Base-by-base conservation (phyloP, 164 flowering plant genomes). In the Sedum album region DNA sequence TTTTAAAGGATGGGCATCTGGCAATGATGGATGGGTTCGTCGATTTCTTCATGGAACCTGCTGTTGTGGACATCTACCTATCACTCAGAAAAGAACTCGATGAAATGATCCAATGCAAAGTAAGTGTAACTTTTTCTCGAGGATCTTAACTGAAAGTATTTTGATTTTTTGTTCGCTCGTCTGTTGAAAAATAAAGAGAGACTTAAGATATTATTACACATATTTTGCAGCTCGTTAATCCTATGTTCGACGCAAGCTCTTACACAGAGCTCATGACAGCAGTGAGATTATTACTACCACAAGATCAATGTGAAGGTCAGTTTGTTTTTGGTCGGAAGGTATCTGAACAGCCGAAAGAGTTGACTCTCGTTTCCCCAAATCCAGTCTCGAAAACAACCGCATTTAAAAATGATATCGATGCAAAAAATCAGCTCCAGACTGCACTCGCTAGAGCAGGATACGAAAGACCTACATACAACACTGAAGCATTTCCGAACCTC, bases 21-120 rank as follows among this genome's bases (percentile, higher is more conserved):
- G 91, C 85, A 73, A 89, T 93, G 97, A 62, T 93, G 78, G 93
- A 88, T 36, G 98, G 98, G 68, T 89, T 88, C 74, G 71, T 91
- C 73, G 97, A 91, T 74, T 93, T 93, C 76, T 91, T 84, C 80
- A 88, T 93, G 98, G 81, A 81, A 69, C 93, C 96, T 67, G 67
- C 80, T 31, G 39, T 81, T n/a, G 91, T 86, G 28, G 82, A 83
- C 65, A 84, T 78, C 41, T 91, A 84, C 74, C 26, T 82, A 41
- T 73, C 72, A 67, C 72, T 93, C 60, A 89, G 81, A 84, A 71
- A 76, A 69, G 96, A 86, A 79, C 88, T 93, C 70, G 94, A 88
- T 4, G 90, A 93, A 60, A 76, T 91, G 26, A 81, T 91, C 72
- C 96, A 88, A 70, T 75, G 67, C 33, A 93, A 91, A 71, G 97